Evolutionary conservation across 768 basidiomycete species (phyloP).

Genomic region (Pleurotus pulmonarius): DNA sequence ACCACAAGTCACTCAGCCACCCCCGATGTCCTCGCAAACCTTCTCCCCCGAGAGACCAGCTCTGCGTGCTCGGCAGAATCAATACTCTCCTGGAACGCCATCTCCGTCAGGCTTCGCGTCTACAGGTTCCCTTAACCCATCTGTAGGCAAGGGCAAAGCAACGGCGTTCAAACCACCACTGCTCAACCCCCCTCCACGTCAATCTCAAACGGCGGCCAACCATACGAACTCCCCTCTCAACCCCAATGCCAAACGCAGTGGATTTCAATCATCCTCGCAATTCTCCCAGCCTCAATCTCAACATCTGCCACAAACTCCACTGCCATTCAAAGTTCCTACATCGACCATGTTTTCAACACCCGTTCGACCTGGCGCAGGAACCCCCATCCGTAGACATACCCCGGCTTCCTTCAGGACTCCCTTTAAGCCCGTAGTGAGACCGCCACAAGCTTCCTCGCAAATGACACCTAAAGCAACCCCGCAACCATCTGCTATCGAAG

Average conservation of each 20-base stretch:
- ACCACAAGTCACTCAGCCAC: slow-evolving; percentile 19
- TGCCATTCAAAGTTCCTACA: no score
- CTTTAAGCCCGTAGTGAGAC: slow-evolving; percentile 53
- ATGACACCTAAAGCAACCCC: slow-evolving; percentile 12
- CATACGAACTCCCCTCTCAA: slow-evolving; percentile 27
- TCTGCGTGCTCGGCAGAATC: slow-evolving; percentile 34
- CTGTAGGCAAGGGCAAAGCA: slow-evolving; percentile 10
- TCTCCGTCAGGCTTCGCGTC: slow-evolving; percentile 27
- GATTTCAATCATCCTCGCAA: slow-evolving; percentile 12
- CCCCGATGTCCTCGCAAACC: slow-evolving; percentile 12
- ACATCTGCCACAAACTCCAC: neutral
- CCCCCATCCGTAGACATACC: slow-evolving; percentile 16
- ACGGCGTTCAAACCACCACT: slow-evolving; percentile 23
- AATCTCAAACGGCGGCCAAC: neutral
- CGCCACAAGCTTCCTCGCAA: slow-evolving; percentile 11
- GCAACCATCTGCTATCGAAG: neutral
- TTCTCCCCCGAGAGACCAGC: slow-evolving; percentile 27
- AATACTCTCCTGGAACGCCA: slow-evolving; percentile 33
- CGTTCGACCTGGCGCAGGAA: slow-evolving; percentile 6
- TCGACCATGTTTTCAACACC: slow-evolving; percentile 14
- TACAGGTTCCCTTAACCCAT: slow-evolving; percentile 8
- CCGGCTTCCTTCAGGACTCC: slow-evolving; percentile 42
- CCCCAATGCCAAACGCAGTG: slow-evolving; percentile 13
- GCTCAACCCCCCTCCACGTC: slow-evolving; percentile 5
- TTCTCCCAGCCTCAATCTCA: slow-evolving; percentile 21